Base-by-base conservation (phyloP, 225 moss, liverwort and hornwort species). In the Polytrichum formosum region DNA sequence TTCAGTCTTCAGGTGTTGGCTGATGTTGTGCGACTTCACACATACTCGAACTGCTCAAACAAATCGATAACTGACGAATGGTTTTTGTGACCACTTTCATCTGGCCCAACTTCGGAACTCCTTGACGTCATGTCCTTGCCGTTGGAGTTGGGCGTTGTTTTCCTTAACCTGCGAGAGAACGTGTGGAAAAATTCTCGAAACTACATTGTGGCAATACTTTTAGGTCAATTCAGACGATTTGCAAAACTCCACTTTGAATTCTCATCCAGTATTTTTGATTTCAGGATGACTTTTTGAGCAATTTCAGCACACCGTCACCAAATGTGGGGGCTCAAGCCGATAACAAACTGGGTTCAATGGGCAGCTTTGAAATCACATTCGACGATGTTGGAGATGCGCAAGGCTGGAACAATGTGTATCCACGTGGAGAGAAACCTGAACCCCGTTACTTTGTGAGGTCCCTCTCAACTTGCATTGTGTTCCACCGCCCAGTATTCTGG, bases 401-500 rank as follows among this genome's bases (percentile, higher is more conserved):
- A 6, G 80, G 79, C 23, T 98, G 98, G 98, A 92, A 83, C 31
- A 70, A 66, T 29, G 55, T 90, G 75, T 80, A 81, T 19, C 78
- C 91, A 62, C 83, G 84, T 6, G 98, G 98, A 53, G 69, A 81
- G 22, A 87, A 76, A 55, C 92, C 98, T 53, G 82, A 74, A 58
- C 84, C 94, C 27, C 91, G 98, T 18, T 92, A 80, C 46, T 85
- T 88, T 76, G 98, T 98, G 76, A 87, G 94, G 75, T 69, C 7
- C 6, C 6, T 22, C 5, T 58, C 58, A 58, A 58, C 58, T 58
- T 58, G 21, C 6, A 58, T 58, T 23, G 20, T 58, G 2, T 58
- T 58, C 23, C 23, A 23, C 4, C 0, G 20, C 58, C 6, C 23
- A 9, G 58, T 58, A 58, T 21, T 58, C n/a, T 22, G n/a, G 20